Base-by-base conservation (phyloP, 306 rosid species). In the Quercus parvula region DNA sequence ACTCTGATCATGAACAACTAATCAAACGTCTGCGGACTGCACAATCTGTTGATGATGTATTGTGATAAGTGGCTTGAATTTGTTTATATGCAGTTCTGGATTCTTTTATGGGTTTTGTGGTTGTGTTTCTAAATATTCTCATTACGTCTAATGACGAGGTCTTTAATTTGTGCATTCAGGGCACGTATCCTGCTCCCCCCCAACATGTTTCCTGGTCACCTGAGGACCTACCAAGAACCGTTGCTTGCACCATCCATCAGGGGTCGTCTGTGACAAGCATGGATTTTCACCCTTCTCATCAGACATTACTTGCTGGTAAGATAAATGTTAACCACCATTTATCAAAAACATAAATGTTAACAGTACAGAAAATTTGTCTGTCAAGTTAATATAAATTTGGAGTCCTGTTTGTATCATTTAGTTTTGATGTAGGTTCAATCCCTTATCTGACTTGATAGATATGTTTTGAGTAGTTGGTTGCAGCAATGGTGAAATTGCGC, bases 221-320 rank as follows among this genome's bases (percentile, higher is more conserved):
- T 33, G 87, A 86, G 70, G 89, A 85, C 56, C 66, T 88, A 58
- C 92, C 94, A 3, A 82, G 85, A 77, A 76, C 46, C 19, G 78
- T 87, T 66, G 79, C 83, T 51, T 80, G 88, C 57, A 67, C 87
- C 1, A 78, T 90, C n/a, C 84, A 71, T 74, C 92, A 81, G 54
- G 91, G 87, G 41, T 76, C 78, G 41, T 38, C 59, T 0, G 88
- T 88, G 64, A 80, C 83, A 57, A 85, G 87, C 87, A 76, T 88
- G 91, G 92, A 90, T 79, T 90, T 90, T 73, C 88, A 87, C 80
- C 92, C 89, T 71, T 83, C 81, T 56, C 76, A 73, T 74, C 90
- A 85, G 78, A 85, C 92, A 6, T 57, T 87, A 67, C 90, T 90
- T 62, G 85, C 78, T 15, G 89, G 94, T 90, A 81, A n/a, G 87